These are phyloP conservation scores for Boehmeria nivea DNA, from an alignment of 306 rosid species.

Conservation along the genomic window DNA sequence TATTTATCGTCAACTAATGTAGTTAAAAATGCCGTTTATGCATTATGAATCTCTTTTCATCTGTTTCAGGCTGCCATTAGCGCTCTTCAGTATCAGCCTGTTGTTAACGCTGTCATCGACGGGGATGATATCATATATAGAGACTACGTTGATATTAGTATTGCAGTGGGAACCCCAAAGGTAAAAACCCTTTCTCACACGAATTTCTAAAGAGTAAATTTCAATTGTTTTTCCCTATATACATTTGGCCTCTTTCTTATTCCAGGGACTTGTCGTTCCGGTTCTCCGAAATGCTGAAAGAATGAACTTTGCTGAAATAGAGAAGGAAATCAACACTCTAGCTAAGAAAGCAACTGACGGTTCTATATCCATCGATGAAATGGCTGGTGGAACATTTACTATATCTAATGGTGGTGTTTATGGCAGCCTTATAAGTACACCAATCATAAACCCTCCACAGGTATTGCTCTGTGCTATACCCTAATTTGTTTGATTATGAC, in stretches of 20 bases:
- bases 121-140: conserved; percentile 64
- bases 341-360: conserved; percentile 50
- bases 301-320: conserved; percentile 43
- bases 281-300: conserved; percentile 36
- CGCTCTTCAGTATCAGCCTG: conserved; percentile 53
- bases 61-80: conserved; percentile 54
- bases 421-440: conserved; percentile 48
- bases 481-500: too few relatives aligned
- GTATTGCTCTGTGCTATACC: too few relatives aligned
- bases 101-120: conserved; percentile 57
- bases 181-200: conserved; percentile 15
- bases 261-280: conserved; percentile 45
- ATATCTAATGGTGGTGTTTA: conserved; percentile 48
- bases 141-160: conserved; percentile 60
- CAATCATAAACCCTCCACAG: conserved; percentile 49
- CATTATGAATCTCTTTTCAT: conserved; percentile 1
- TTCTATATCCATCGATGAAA: conserved; percentile 45
- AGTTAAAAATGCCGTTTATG: too few relatives aligned
- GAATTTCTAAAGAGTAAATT: too few relatives aligned
- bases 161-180: conserved; percentile 62
- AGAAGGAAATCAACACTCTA: conserved; percentile 43
- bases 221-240: too few relatives aligned
- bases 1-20: background rate
- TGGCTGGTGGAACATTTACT: conserved; percentile 54
- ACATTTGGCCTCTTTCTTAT: too few relatives aligned